phyloP scores from a whole-genome alignment of 2,329 filamentous ascomycete species.

The Sporothrix pallida region DNA sequence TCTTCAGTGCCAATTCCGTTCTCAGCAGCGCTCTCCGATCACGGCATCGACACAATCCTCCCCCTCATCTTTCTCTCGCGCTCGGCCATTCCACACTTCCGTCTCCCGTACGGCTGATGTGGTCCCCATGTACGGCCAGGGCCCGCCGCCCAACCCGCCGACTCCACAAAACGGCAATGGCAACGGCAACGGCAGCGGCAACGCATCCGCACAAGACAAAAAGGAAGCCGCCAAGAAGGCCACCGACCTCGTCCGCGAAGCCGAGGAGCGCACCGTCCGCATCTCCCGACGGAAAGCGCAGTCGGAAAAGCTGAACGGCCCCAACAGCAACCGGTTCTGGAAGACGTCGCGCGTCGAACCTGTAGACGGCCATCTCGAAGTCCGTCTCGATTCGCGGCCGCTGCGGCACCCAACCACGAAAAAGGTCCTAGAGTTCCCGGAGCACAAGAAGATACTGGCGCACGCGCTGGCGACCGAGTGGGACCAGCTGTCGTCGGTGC shows the following conservation, averaged over 20 bases:
- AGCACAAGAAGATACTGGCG: constrained; percentile 79
- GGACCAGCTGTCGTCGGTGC: constrained; percentile 80
- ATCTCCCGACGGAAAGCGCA: constrained; percentile 58
- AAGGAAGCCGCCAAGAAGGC: constrained; percentile 14
- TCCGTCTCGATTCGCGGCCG: constrained; percentile 77
- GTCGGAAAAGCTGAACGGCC: constrained; percentile 55
- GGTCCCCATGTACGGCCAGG: constrained; percentile 59
- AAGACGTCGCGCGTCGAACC: constrained; percentile 76
- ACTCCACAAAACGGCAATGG: constrained; percentile 39
- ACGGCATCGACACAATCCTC: constrained; percentile 4
- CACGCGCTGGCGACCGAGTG: constrained; percentile 89
- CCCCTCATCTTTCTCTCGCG: not conserved
- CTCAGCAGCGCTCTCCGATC: not conserved
- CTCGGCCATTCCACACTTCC: constrained; percentile 3
- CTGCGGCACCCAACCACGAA: constrained; percentile 79
- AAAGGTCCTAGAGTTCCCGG: constrained; percentile 71
- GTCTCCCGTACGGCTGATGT: constrained; percentile 51
- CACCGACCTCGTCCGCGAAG: constrained; percentile 47
- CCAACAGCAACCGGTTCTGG: constrained; percentile 72
- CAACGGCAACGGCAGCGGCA: not conserved
- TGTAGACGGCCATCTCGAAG: constrained; percentile 53
- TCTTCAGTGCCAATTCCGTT: not conserved
- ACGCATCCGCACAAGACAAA: not conserved
- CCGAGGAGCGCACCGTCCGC: constrained; percentile 46
- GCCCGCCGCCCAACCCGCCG: constrained; percentile 65